phyloP scores from a whole-genome alignment of 148 eudicot species.

The Heliosperma pusillum region DNA sequence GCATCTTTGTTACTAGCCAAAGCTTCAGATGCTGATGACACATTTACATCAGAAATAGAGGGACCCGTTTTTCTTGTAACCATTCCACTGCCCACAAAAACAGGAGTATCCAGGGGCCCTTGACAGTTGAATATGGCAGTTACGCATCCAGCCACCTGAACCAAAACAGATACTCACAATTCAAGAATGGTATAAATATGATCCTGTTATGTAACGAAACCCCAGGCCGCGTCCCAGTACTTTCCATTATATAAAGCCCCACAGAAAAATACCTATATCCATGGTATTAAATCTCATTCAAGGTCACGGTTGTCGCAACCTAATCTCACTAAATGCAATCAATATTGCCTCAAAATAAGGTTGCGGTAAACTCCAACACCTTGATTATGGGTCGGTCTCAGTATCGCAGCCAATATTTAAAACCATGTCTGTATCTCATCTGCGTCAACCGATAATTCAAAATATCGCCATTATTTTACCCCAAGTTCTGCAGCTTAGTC shows the following conservation, averaged over 20 bases:
- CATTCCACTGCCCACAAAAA: constrained; percentile 97
- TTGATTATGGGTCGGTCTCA: no score
- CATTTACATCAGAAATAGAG: constrained; percentile 46
- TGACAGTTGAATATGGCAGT: constrained; percentile 97
- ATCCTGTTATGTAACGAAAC: no score
- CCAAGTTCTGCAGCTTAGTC: neutral
- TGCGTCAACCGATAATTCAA: neutral
- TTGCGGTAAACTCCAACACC: no score
- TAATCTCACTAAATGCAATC: no score
- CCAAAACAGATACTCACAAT: constrained; percentile 20
- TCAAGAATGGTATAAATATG: neutral
- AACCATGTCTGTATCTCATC: neutral
- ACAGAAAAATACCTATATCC: no score
- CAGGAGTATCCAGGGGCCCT: constrained; percentile 95
- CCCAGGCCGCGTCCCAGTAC: no score
- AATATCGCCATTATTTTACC: neutral
- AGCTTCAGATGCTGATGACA: constrained; percentile 78
- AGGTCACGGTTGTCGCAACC: no score
- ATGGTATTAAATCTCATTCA: no score
- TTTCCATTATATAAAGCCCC: no score
- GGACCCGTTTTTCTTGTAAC: constrained; percentile 76
- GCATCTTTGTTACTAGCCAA: constrained; percentile 84
- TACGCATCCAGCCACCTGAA: constrained; percentile 87
- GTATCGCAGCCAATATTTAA: no score
- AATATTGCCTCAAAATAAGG: no score